phyloP scores from a whole-genome alignment of 306 rosid genomes.

The Vicia villosa region DNA sequence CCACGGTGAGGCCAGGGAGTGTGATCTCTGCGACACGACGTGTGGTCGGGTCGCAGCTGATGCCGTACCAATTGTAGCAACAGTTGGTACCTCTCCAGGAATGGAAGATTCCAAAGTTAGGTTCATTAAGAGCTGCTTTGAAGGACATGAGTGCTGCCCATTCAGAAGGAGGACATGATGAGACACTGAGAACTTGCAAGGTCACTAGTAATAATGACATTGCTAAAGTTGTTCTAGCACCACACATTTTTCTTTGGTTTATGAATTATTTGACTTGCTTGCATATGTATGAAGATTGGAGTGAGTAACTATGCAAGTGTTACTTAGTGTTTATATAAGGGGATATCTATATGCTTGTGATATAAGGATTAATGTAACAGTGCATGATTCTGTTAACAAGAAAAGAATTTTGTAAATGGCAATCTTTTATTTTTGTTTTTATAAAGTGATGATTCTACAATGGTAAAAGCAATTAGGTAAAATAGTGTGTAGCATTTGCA shows the following conservation, averaged over 20 bases:
- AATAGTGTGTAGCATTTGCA: background rate
- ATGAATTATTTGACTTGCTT: background rate
- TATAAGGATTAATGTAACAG: background rate
- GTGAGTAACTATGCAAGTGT: constrained; percentile 2
- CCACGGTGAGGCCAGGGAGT: constrained; percentile 56
- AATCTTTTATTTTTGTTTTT: background rate
- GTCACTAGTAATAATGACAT: background rate
- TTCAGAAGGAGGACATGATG: constrained; percentile 63
- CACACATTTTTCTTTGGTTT: background rate
- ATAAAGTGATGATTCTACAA: constrained; percentile 9
- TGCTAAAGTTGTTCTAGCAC: background rate
- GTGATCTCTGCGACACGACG: constrained; percentile 62
- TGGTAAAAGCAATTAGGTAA: background rate
- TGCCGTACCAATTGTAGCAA: constrained; percentile 73
- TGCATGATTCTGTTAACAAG: constrained; percentile 29
- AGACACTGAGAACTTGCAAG: constrained; percentile 6
- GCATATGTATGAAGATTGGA: background rate
- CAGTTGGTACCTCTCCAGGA: constrained; percentile 87
- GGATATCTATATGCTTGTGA: constrained; percentile 14
- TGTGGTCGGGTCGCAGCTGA: constrained; percentile 66
- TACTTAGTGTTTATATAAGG: background rate
- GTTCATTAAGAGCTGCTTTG: constrained; percentile 63
- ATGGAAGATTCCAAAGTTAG: constrained; percentile 62
- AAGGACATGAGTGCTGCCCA: constrained; percentile 66
- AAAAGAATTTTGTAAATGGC: constrained; percentile 36